Conservation (phyloP, 257 asterid species). For the Vinca minor region DNA sequence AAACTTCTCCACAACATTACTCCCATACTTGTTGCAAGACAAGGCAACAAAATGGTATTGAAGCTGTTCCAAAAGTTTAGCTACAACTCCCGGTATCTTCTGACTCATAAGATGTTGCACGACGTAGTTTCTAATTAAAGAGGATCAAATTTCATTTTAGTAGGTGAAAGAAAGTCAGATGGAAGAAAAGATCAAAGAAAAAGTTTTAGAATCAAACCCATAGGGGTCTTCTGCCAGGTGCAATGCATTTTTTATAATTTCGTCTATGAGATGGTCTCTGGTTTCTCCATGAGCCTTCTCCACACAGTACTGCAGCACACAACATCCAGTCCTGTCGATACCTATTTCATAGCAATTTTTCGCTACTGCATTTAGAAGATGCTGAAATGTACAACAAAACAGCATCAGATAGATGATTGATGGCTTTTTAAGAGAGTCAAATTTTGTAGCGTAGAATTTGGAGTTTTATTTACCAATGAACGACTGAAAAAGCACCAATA, state of each 20-base stretch:
- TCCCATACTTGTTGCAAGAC: slow-evolving; percentile 60
- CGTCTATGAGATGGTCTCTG: slow-evolving; percentile 32
- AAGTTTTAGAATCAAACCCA: slow-evolving; percentile 42
- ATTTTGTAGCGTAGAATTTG: neutral
- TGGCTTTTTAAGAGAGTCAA: neutral
- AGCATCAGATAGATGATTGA: neutral
- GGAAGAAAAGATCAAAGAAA: slow-evolving; percentile 3
- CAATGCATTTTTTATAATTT: slow-evolving; percentile 41
- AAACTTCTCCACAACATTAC: slow-evolving; percentile 72
- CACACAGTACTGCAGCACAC: slow-evolving; percentile 57
- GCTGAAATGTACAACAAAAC: slow-evolving; percentile 33
- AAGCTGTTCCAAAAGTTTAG: slow-evolving; percentile 31
- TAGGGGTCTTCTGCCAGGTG: slow-evolving; percentile 55
- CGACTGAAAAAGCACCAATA: neutral
- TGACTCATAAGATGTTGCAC: slow-evolving; percentile 59
- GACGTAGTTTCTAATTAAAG: slow-evolving; percentile 70
- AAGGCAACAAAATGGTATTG: slow-evolving; percentile 40
- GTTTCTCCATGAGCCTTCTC: slow-evolving; percentile 45
- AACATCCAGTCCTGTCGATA: slow-evolving; percentile 65
- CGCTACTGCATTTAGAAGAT: slow-evolving; percentile 39
- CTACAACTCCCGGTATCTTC: slow-evolving; percentile 34
- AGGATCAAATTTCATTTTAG: slow-evolving; percentile 9
- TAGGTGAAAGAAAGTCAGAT: neutral
- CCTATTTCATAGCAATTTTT: slow-evolving; percentile 47
- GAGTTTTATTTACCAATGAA: neutral